Conservation (phyloP, 306 rosid genomes). For the Corylus avellana region DNA sequence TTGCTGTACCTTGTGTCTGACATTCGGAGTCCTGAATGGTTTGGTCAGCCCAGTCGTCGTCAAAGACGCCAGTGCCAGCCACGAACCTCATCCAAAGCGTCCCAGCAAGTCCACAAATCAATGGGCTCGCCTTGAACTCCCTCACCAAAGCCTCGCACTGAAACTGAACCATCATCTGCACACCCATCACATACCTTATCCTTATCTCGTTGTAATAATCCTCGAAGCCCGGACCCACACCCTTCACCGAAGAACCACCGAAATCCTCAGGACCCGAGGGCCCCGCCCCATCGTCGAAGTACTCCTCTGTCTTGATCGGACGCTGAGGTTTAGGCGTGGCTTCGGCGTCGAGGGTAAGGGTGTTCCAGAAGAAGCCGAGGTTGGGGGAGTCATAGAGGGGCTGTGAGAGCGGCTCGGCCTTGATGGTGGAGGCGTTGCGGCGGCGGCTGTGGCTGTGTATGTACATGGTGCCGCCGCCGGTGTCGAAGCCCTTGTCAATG, state of each 20-base stretch:
- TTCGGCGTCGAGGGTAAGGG: slow-evolving; percentile 41
- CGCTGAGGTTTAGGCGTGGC: not conserved
- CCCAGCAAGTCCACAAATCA: slow-evolving; percentile 78
- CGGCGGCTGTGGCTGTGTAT: slow-evolving; percentile 51
- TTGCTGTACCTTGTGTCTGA: slow-evolving; percentile 46
- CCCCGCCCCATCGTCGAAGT: slow-evolving; percentile 29
- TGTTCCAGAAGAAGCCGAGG: slow-evolving; percentile 39
- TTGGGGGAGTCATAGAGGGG: slow-evolving; percentile 33
- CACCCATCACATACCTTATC: slow-evolving; percentile 67
- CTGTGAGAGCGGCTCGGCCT: slow-evolving; percentile 60
- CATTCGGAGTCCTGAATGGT: slow-evolving; percentile 58
- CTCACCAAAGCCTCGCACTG: slow-evolving; percentile 78
- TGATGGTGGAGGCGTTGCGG: slow-evolving; percentile 21
- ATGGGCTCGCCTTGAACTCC: slow-evolving; percentile 72
- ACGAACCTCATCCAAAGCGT: slow-evolving; percentile 81
- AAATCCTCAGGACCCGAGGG: slow-evolving; percentile 58
- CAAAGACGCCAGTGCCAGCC: slow-evolving; percentile 60
- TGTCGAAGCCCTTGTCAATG: slow-evolving; percentile 30
- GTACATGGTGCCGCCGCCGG: slow-evolving; percentile 50
- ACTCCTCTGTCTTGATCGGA: slow-evolving; percentile 27
- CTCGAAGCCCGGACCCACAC: slow-evolving; percentile 33
- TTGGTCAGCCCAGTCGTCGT: slow-evolving; percentile 61
- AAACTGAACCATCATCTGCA: slow-evolving; percentile 77
- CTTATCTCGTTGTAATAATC: slow-evolving; percentile 61
- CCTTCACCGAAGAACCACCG: slow-evolving; percentile 27